Percentiles rank a stretch among this genome's conserved stretches.
These are phyloP conservation scores for Lanmaoa rubissima DNA, from an alignment of 768 basidiomycete genomes.

Conservation along the genomic window DNA sequence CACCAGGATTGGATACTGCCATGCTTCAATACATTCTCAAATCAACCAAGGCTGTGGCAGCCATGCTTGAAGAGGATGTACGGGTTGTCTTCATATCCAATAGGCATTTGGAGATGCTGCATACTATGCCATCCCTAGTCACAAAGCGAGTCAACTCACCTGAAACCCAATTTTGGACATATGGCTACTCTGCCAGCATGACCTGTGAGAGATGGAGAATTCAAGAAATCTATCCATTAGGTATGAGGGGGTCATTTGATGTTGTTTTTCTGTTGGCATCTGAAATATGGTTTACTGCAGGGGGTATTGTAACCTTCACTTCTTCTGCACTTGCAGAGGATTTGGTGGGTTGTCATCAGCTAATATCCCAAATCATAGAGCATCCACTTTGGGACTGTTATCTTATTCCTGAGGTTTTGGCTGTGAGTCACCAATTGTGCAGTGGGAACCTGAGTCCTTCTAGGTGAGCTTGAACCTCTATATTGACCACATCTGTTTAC, in stretches of 20 bases:
- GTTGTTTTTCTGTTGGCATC: background rate
- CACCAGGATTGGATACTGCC: constrained; percentile 41
- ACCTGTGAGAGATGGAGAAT: constrained; percentile 57
- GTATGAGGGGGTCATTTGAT: constrained; percentile 36
- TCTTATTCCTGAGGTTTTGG: constrained; percentile 62
- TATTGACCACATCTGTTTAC: background rate
- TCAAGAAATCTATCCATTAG: constrained; percentile 64
- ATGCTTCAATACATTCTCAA: constrained; percentile 45
- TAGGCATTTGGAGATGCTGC: constrained; percentile 49
- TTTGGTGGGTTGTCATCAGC: constrained; percentile 44
- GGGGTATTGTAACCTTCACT: constrained; percentile 73
- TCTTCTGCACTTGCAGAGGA: constrained; percentile 56
- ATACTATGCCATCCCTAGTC: constrained; percentile 48
- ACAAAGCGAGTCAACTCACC: constrained; percentile 44
- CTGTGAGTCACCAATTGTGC: constrained; percentile 33
- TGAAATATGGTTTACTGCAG: constrained; percentile 34
- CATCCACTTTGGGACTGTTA: constrained; percentile 73
- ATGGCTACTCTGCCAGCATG: constrained; percentile 59
- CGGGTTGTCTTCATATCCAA: constrained; percentile 67
- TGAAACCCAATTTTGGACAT: constrained; percentile 61
- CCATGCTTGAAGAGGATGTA: constrained; percentile 38
- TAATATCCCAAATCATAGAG: constrained; percentile 49
- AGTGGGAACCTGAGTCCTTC: background rate
- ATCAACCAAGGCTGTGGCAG: constrained; percentile 40
- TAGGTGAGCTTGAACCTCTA: constrained; percentile 8